Conservation (phyloP, 768 basidiomycete species). For the Leccinum truebloodii region DNA sequence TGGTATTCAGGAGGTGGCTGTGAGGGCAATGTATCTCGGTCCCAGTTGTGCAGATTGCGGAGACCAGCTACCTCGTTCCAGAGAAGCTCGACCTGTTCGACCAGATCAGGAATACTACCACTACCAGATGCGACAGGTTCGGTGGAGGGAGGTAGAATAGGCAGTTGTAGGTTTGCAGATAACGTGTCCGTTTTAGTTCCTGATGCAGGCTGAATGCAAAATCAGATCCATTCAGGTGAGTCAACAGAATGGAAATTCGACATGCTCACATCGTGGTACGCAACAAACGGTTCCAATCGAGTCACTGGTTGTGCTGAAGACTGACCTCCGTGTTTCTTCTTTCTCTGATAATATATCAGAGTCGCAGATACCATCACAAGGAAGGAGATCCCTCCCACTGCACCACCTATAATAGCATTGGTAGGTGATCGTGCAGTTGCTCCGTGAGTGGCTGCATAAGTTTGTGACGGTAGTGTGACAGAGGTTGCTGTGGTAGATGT, state of each 20-base stretch:
- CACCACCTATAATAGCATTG: conserved; percentile 10
- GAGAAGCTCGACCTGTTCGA: neutral
- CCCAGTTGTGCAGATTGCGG: neutral
- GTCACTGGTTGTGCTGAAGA: neutral
- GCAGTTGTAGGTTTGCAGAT: too few species aligned
- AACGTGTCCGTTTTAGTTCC: too few species aligned
- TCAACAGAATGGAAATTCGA: too few species aligned
- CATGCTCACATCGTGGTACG: neutral
- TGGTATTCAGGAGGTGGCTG: conserved; percentile 2
- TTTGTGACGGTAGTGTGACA: neutral
- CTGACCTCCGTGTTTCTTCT: neutral
- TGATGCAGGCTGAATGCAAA: too few species aligned
- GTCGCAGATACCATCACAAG: neutral
- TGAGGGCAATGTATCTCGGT: neutral
- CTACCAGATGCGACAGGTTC: neutral
- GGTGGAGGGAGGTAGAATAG: too few species aligned
- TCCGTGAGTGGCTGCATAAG: neutral
- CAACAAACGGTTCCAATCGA: neutral
- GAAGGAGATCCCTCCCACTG: neutral
- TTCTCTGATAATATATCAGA: neutral
- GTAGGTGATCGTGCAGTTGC: neutral
- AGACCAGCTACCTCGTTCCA: neutral
- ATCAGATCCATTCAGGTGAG: too few species aligned
- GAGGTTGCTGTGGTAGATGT: neutral
- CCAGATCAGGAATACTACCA: neutral